A percentile compares a stretch with the other conserved stretches of the same genome.
phyloP scores from a whole-genome alignment of 192 early-diverging fungal species.

The Glomus cerebriforme region DNA sequence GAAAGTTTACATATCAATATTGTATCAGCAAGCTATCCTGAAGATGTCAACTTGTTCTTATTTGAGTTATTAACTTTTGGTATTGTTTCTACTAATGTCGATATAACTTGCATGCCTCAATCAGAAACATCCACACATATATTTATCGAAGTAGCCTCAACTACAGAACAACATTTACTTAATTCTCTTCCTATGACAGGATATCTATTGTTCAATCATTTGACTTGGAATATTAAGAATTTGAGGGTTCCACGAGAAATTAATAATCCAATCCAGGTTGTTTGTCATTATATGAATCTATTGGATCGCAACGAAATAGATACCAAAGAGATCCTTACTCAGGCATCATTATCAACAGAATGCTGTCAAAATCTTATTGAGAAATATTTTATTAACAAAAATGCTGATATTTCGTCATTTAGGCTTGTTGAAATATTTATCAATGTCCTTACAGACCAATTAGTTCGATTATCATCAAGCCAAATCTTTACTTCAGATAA shows the following conservation, averaged over 20 bases:
- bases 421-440: slow-evolving; percentile 1
- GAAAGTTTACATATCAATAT: slow-evolving; percentile 33
- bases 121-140: not conserved
- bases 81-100: slow-evolving; percentile 4
- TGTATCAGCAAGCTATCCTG: not conserved
- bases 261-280: slow-evolving; percentile 25
- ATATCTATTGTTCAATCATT: not conserved
- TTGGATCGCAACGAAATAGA: not conserved
- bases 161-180: slow-evolving; percentile 25
- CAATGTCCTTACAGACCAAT: too few species aligned
- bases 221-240: slow-evolving; percentile 29
- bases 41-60: slow-evolving; percentile 32
- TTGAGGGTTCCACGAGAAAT: slow-evolving; percentile 20
- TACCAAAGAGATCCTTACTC: not conserved
- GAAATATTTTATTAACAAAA: too few species aligned
- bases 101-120: not conserved
- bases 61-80: slow-evolving; percentile 32
- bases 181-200: slow-evolving; percentile 17
- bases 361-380: slow-evolving; percentile 18
- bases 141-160: slow-evolving; percentile 35
- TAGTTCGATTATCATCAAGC: slow-evolving; percentile 18
- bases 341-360: not conserved
- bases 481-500: not conserved
- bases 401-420: too few species aligned
- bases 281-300: slow-evolving; percentile 21